Evolutionary conservation across 2,329 filamentous ascomycete species (phyloP), one percentile per base, ranked within the genome.

Genomic region (Leptoxyphium fumago): DNA sequence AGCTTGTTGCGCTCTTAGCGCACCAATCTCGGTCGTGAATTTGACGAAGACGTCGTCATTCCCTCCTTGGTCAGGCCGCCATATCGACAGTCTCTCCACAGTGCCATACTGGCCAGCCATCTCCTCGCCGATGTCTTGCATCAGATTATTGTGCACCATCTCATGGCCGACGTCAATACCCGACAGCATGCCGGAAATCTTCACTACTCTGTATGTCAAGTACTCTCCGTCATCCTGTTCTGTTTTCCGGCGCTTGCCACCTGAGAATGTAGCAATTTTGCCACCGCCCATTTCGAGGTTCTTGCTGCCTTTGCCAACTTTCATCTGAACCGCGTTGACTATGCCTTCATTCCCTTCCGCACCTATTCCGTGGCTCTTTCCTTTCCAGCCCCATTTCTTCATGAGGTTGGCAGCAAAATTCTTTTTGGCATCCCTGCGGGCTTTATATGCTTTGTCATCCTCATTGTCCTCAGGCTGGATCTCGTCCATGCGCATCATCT

Each of bases 51-150:
- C 91, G 43, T 65, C 48, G 61, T 65, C 40, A 5, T 51, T 48
- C 1, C 56, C 58, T 21, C 59, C 64, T 38, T 69, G 46, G 50
- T 53, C 64, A 50, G 73, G 67, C 39, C 77, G 69, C 56, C 84
- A 77, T 46, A 95, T 54, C 41, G 55, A 60, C n/a, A 63, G 40
- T 17, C 60, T 48, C 46, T 63, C 61, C 7, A 62, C 58, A 76
- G 52, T 53, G 5, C 60, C 60, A 46, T 54, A 63, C 72, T 88
- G 87, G 51, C 85, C 78, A 41, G 80, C 80, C 62, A 93, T 95
- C 59, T 94, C 85, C 57, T 95, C 85, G 6, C 91, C 91, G 62
- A 98, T 95, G 61, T 95, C 88, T 65, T 96, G 89, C 53, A 89
- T 80, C 42, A 98, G 67, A 43, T 73, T 72, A 29, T 77, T 72